Percentiles rank a stretch among this genome's conserved stretches.
These are phyloP conservation scores for Exophiala viscosa DNA, from an alignment of 2,329 filamentous ascomycete species.

Conservation along the genomic window DNA sequence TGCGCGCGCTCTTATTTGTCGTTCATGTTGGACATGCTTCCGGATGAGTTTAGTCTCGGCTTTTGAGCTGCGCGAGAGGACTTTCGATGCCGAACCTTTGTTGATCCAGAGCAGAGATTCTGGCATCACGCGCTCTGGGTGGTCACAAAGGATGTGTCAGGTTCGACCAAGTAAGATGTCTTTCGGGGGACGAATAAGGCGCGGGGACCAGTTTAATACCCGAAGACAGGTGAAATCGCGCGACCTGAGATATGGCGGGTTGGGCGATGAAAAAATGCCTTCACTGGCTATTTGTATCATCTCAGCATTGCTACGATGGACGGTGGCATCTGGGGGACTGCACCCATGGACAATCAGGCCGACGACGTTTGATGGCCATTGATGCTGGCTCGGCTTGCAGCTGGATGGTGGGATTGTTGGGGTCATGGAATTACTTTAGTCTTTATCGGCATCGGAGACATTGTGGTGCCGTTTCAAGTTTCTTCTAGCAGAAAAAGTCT, in stretches of 20 bases:
- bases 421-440: too few relatives aligned
- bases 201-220: background rate
- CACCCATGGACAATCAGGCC: constrained; percentile 1
- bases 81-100: constrained; percentile 19
- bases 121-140: constrained; percentile 7
- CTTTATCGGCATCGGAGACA: too few relatives aligned
- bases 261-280: constrained; percentile 2
- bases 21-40: constrained; percentile 26
- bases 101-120: constrained; percentile 26
- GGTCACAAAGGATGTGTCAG: background rate
- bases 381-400: too few relatives aligned
- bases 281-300: constrained; percentile 5
- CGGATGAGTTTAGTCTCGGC: constrained; percentile 25
- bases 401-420: too few relatives aligned
- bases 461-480: too few relatives aligned
- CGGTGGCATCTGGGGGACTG: too few relatives aligned
- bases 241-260: background rate
- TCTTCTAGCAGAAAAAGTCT: too few relatives aligned
- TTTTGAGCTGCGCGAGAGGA: constrained; percentile 24
- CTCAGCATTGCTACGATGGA: constrained; percentile 2
- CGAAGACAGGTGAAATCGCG: background rate
- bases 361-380: background rate
- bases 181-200: background rate
- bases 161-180: background rate
- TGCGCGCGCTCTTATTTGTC: constrained; percentile 20